phyloP scores from a whole-genome alignment of 208 protist species.

The Leishmania amazonensis region DNA sequence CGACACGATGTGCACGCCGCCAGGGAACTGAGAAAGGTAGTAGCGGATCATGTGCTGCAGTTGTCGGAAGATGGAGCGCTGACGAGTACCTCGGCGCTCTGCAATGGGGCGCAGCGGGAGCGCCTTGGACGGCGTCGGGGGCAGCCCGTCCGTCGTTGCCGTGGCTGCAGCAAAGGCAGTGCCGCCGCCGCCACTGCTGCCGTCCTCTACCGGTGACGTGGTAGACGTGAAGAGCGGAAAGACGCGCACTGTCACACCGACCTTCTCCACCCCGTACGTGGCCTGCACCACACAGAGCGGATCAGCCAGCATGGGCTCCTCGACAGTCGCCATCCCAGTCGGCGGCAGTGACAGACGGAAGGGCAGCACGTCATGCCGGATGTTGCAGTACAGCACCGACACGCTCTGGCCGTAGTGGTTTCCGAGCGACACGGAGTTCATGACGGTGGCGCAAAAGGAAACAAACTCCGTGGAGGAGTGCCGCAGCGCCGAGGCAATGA shows the following conservation, averaged over 20 bases:
- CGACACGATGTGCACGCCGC: constrained; percentile 44
- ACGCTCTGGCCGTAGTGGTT: constrained; percentile 84
- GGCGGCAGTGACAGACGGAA: constrained; percentile 62
- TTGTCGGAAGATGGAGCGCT: constrained; percentile 30
- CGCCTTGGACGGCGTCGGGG: constrained; percentile 11
- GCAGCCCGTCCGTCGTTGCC: constrained; percentile 8
- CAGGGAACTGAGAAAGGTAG: constrained; percentile 59
- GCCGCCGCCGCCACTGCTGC: neutral
- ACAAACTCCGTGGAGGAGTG: constrained; percentile 73
- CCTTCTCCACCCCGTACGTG: constrained; percentile 35
- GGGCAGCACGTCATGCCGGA: constrained; percentile 67
- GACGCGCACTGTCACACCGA: constrained; percentile 38
- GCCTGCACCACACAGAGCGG: constrained; percentile 59
- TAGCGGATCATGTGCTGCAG: constrained; percentile 61
- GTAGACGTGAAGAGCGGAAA: constrained; percentile 34
- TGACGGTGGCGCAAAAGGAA: constrained; percentile 62
- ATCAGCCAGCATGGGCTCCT: constrained; percentile 76
- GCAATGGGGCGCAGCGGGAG: neutral
- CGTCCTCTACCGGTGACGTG: constrained; percentile 1
- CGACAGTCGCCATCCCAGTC: constrained; percentile 44
- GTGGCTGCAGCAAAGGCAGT: neutral
- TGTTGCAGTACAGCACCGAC: constrained; percentile 81
- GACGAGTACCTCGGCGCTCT: constrained; percentile 22
- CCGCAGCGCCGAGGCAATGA: constrained; percentile 64
- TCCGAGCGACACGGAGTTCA: constrained; percentile 78